Conservation (phyloP, 2,329 filamentous ascomycete species). For the Cladosporium sp. region DNA sequence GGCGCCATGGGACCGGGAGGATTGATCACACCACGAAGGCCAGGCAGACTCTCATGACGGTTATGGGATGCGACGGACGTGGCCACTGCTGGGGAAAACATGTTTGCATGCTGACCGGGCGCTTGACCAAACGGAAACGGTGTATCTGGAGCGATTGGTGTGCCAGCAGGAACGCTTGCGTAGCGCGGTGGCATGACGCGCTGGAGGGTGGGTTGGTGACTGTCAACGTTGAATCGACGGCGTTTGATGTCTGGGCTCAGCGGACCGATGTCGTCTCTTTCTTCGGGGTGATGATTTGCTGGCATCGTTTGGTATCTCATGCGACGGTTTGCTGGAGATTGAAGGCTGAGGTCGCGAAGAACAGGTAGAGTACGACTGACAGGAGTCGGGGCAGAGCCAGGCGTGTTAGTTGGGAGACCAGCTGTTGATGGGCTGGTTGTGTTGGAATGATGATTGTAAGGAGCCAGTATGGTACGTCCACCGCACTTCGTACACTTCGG, state of each 20-base stretch:
- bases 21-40: constrained; percentile 26
- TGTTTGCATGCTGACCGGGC: constrained; percentile 35
- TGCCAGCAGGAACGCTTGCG: constrained; percentile 16
- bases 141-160: constrained; percentile 31
- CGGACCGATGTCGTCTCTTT: constrained; percentile 41
- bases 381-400: constrained; percentile 29
- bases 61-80: constrained; percentile 17
- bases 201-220: constrained; percentile 37
- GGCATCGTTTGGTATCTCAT: constrained; percentile 25
- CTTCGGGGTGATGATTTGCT: constrained; percentile 26
- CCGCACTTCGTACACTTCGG: constrained; percentile 66
- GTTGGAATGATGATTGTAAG: constrained; percentile 34
- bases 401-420: constrained; percentile 26
- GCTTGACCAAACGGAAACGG: constrained; percentile 35
- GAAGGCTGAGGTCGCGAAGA: constrained; percentile 31
- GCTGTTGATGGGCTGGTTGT: constrained; percentile 25
- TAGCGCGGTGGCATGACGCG: constrained; percentile 31
- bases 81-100: constrained; percentile 36
- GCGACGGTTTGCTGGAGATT: constrained; percentile 30
- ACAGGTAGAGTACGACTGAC: constrained; percentile 34
- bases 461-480: constrained; percentile 62
- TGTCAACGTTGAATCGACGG: constrained; percentile 51
- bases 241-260: constrained; percentile 58
- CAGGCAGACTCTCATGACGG: constrained; percentile 41
- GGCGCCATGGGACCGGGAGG: constrained; percentile 47